Conservation (phyloP, 2,329 filamentous ascomycete species). For the Reticulascus tulasneorum region DNA sequence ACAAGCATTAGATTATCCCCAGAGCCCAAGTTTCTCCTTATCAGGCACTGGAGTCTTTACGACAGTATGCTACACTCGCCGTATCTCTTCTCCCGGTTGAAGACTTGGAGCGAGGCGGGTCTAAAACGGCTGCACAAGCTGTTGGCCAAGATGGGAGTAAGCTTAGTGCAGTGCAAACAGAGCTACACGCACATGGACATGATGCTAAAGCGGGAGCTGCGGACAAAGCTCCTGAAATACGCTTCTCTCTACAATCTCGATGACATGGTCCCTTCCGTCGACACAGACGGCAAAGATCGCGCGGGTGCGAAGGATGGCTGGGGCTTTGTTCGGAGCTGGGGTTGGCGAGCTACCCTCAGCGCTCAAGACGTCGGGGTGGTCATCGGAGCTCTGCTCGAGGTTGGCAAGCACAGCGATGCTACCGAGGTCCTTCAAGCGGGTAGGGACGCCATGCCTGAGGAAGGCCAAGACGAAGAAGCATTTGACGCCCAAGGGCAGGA, state of each 20-base stretch:
- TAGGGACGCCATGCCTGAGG: conserved; percentile 31
- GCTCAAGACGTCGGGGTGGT: conserved; percentile 94
- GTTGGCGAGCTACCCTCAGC: conserved; percentile 90
- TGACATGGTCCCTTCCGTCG: conserved; percentile 79
- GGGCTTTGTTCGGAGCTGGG: conserved; percentile 97
- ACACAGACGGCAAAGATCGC: conserved; percentile 65
- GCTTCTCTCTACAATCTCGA: conserved; percentile 91
- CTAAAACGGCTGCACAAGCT: conserved; percentile 88
- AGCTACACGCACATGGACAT: conserved; percentile 99
- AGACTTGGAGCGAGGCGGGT: conserved; percentile 90
- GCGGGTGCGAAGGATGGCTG: conserved; percentile 81
- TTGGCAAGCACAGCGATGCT: conserved; percentile 58
- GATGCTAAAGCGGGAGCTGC: conserved; percentile 83
- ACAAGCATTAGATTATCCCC: conserved; percentile 88
- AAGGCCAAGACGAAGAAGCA: conserved; percentile 36
- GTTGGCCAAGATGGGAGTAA: conserved; percentile 96
- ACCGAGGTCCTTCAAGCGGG: conserved; percentile 23
- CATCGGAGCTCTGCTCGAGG: conserved; percentile 86
- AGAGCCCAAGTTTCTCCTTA: conserved; percentile 87
- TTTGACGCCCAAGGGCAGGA: conserved; percentile 55
- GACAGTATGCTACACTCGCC: conserved; percentile 98
- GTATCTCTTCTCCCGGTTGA: conserved; percentile 84
- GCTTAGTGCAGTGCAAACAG: conserved; percentile 87
- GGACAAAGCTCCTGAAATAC: conserved; percentile 83
- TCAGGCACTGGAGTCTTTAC: conserved; percentile 95